These are phyloP conservation scores for Starmerella floricola DNA, from an alignment of 805 yeast genomes.

Conservation along the genomic window DNA sequence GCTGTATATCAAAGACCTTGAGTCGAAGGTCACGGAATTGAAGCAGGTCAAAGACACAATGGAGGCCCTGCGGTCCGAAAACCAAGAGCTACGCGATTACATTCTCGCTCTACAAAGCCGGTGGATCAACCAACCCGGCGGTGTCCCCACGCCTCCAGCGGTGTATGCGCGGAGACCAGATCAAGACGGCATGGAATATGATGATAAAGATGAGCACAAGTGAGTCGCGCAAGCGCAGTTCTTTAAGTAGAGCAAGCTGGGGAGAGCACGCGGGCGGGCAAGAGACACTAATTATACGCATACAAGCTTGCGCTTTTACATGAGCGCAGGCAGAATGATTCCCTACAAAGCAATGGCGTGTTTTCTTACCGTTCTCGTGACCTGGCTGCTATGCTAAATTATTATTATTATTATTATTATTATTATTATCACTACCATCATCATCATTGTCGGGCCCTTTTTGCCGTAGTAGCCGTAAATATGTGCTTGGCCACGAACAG, in stretches of 20 bases:
- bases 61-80: constrained; percentile 57
- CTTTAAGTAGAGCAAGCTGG: no score
- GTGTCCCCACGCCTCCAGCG: constrained; percentile 36
- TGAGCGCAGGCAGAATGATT: no score
- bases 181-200: constrained; percentile 24
- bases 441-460: no score
- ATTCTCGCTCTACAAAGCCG: constrained; percentile 57
- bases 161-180: constrained; percentile 24
- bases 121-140: constrained; percentile 43
- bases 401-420: not conserved
- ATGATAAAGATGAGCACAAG: constrained; percentile 24
- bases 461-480: no score
- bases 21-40: constrained; percentile 52
- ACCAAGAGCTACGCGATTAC: constrained; percentile 59
- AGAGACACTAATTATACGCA: no score
- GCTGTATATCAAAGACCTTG: constrained; percentile 66
- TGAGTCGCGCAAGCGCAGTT: constrained; percentile 1
- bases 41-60: constrained; percentile 52
- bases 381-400: not conserved
- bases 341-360: no score
- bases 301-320: no score
- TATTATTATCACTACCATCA: no score
- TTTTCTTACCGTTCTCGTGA: not conserved
- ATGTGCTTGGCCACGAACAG: no score
- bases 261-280: no score